Base-by-base conservation (phyloP, 2,329 filamentous ascomycete genomes). In the Shiraia sp. region DNA sequence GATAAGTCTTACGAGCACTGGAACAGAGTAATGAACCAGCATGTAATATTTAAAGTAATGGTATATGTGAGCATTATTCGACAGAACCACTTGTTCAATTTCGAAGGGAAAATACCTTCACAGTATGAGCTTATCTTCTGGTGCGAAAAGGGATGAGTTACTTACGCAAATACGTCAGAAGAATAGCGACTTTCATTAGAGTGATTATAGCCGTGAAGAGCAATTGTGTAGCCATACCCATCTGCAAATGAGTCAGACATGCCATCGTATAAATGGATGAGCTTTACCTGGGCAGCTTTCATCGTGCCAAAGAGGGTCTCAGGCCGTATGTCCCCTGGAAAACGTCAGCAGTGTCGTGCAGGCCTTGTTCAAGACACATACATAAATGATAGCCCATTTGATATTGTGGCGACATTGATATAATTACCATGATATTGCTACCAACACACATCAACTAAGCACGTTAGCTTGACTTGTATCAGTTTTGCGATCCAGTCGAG, bases 361-460 rank as follows among this genome's bases (percentile, higher is more conserved):
- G n/a, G 8, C 12, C 17, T 10, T 14, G n/a, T 32, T 15, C 10
- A 2, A 1, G 23, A 7, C 26, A 30, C 51, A 25, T 49, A 61
- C 60, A 65, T 6, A 61, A 42, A 9, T 65, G 60, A 14, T 64
- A 61, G 7, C 61, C 60, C 45, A 61, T 60, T 17, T 61, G 57
- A 17, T 55, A 63, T 15, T 51, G 42, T 7, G 56, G 53, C 3
- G 42, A 29, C 41, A 59, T 58, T 0, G 60, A 60, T 16, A 61
- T 32, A 8, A 60, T 57, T 12, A 57, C 50, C 48, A 65, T 55
- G 9, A 64, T 41, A 22, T 59, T 56, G 13, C 55, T 60, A 5
- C 51, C 54, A 8, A 65, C 43, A n/a, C 49, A 48, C 19, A 45
- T 30, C 6, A 63, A 23, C 49, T 59, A 26, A 0, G 17, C 4